Conservation (phyloP, 371 early-diverging fungal genomes). For the Paramicrosporidium saccamoebae region DNA sequence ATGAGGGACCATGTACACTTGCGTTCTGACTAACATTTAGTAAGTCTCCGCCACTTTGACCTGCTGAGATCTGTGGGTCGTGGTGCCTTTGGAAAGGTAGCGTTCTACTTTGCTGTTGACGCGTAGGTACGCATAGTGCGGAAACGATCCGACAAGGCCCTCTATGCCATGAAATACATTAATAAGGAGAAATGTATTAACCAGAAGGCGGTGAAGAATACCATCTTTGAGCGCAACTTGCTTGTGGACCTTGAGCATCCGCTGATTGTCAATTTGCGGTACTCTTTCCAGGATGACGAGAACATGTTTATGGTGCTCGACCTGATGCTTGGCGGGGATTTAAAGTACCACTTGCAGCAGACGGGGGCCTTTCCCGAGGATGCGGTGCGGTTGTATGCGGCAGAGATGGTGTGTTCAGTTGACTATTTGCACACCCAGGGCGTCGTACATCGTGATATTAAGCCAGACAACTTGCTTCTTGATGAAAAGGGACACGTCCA, state of each 20-base stretch:
- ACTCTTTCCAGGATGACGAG: slow-evolving; percentile 63
- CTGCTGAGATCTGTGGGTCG: slow-evolving; percentile 9
- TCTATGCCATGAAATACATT: slow-evolving; percentile 48
- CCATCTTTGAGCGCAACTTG: slow-evolving; percentile 53
- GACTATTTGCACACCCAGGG: slow-evolving; percentile 21
- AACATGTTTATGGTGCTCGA: slow-evolving; percentile 63
- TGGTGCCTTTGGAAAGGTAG: slow-evolving; percentile 10
- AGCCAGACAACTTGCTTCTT: slow-evolving; percentile 70
- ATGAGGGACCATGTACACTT: too few species aligned
- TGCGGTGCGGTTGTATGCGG: slow-evolving; percentile 37
- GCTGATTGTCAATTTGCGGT: slow-evolving; percentile 54
- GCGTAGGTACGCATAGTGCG: slow-evolving; percentile 38
- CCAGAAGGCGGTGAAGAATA: slow-evolving; percentile 24
- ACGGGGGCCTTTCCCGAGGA: slow-evolving; percentile 37
- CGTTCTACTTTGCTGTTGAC: neutral
- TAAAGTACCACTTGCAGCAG: slow-evolving; percentile 55
- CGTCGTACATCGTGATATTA: slow-evolving; percentile 29
- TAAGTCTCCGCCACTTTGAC: slow-evolving; percentile 7
- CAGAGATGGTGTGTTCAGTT: slow-evolving; percentile 27
- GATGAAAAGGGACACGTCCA: slow-evolving; percentile 53
- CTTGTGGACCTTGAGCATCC: slow-evolving; percentile 52
- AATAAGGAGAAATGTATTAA: slow-evolving; percentile 28
- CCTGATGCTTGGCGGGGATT: slow-evolving; percentile 51
- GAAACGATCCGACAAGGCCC: slow-evolving; percentile 23
- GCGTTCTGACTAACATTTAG: too few species aligned